Evolutionary conservation across 139 green algal genomes (phyloP).

Genomic region (Nannochloris sp.): DNA sequence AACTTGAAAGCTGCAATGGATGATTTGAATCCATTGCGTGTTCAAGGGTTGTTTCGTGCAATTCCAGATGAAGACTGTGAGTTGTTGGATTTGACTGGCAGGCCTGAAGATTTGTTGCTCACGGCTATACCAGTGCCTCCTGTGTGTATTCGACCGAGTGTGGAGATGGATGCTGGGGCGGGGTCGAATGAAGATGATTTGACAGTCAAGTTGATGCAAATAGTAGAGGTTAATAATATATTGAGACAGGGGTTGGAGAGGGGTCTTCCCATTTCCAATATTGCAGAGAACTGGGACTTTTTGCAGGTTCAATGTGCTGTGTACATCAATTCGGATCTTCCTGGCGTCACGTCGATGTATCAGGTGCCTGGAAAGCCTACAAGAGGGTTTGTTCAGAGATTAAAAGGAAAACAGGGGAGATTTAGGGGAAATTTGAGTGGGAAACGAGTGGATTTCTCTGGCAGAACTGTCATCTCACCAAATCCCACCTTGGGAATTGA

Average conservation of each 20-base stretch:
- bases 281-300: conserved; percentile 77
- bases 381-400: conserved; percentile 92
- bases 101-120: conserved; percentile 82
- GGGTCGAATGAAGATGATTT: conserved; percentile 98
- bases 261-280: conserved; percentile 8
- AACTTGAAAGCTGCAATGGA: conserved; percentile 58
- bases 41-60: conserved; percentile 65
- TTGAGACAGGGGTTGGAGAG: conserved; percentile 58
- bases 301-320: conserved; percentile 62
- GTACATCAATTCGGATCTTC: conserved; percentile 93
- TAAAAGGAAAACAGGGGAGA: conserved; percentile 97
- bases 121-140: conserved; percentile 84
- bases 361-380: conserved; percentile 66
- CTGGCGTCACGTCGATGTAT: conserved; percentile 62
- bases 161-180: conserved; percentile 88
- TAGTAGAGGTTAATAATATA: conserved; percentile 85
- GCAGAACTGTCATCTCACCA: conserved; percentile 93
- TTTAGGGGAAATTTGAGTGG: conserved; percentile 95
- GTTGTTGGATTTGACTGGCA: conserved; percentile 46
- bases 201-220: conserved; percentile 92
- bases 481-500: conserved; percentile 94
- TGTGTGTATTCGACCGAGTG: conserved; percentile 86
- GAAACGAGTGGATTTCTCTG: conserved; percentile 96
- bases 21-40: conserved; percentile 87
- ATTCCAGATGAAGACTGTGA: conserved; percentile 57